Percentiles rank a stretch among this genome's conserved stretches.
Conservation (phyloP, 2,329 filamentous ascomycete species). For the Coniella lustricola region DNA sequence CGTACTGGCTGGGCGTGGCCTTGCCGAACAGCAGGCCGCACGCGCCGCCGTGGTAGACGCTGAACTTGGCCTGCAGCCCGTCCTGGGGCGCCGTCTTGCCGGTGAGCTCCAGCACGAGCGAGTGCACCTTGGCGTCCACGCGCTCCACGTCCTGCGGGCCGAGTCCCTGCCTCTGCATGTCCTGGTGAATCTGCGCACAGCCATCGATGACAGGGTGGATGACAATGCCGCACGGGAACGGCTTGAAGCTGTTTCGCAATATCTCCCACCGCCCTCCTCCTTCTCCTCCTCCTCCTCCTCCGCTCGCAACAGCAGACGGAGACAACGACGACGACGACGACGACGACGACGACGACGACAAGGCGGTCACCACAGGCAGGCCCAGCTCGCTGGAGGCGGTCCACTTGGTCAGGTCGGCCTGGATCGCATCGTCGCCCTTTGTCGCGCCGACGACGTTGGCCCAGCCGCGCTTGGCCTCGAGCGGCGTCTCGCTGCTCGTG, state of each 20-base stretch:
- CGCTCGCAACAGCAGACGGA: too few relatives aligned
- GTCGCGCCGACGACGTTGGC: slow-evolving; percentile 40
- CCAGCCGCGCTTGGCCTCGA: slow-evolving; percentile 49
- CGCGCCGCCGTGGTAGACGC: slow-evolving; percentile 46
- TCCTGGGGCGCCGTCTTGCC: slow-evolving; percentile 41
- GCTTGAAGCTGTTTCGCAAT: slow-evolving; percentile 48
- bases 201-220: slow-evolving; percentile 49
- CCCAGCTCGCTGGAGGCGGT: slow-evolving; percentile 20
- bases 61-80: slow-evolving; percentile 47
- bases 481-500: slow-evolving; percentile 36
- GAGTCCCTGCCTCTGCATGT: slow-evolving; percentile 24
- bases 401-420: slow-evolving; percentile 22
- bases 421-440: slow-evolving; percentile 29
- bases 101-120: slow-evolving; percentile 45
- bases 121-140: slow-evolving; percentile 40
- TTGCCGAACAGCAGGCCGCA: slow-evolving; percentile 43
- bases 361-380: background rate
- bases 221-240: slow-evolving; percentile 50
- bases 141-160: slow-evolving; percentile 27
- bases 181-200: slow-evolving; percentile 36
- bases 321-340: too few relatives aligned
- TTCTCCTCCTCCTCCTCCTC: slow-evolving; percentile 15
- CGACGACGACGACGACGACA: too few relatives aligned
- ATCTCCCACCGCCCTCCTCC: slow-evolving; percentile 40
- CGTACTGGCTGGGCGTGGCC: slow-evolving; percentile 44